These are phyloP conservation scores for Ophiostoma angusticollis DNA, from an alignment of 2,329 filamentous ascomycete species.

Conservation along the genomic window DNA sequence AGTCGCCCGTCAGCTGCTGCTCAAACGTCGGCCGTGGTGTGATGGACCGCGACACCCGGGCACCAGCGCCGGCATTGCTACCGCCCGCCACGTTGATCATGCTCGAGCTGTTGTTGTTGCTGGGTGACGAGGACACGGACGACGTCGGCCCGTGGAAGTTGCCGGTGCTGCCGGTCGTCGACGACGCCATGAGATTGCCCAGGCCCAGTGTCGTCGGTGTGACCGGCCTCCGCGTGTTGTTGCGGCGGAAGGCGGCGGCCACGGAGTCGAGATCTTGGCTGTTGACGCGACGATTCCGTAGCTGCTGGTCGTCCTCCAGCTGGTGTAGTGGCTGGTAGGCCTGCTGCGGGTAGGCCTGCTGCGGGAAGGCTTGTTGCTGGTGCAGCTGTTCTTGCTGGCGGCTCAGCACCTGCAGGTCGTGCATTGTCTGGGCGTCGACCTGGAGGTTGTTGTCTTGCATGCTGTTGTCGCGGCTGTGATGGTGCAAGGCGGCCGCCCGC, in stretches of 20 bases:
- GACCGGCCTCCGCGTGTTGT: constrained; percentile 1
- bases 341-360: background rate
- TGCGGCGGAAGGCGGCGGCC: too few species aligned
- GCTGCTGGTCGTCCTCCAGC: background rate
- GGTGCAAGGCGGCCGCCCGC: background rate
- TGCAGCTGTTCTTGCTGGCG: too few species aligned
- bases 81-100: background rate
- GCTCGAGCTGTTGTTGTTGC: too few species aligned
- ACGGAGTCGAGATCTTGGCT: too few species aligned
- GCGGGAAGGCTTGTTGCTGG: background rate
- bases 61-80: background rate
- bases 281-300: constrained; percentile 1
- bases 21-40: constrained; percentile 8
- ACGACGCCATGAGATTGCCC: constrained; percentile 1
- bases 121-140: too few species aligned
- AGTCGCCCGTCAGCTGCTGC: constrained; percentile 9
- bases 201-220: constrained; percentile 12
- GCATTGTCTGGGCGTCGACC: constrained; percentile 3
- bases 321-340: background rate
- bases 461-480: constrained; percentile 8
- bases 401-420: too few species aligned
- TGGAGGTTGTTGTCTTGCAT: constrained; percentile 1
- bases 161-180: background rate
- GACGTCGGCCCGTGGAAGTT: background rate
- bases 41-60: background rate